Conservation (phyloP, 257 asterid species). For the Eustoma russellianum region DNA sequence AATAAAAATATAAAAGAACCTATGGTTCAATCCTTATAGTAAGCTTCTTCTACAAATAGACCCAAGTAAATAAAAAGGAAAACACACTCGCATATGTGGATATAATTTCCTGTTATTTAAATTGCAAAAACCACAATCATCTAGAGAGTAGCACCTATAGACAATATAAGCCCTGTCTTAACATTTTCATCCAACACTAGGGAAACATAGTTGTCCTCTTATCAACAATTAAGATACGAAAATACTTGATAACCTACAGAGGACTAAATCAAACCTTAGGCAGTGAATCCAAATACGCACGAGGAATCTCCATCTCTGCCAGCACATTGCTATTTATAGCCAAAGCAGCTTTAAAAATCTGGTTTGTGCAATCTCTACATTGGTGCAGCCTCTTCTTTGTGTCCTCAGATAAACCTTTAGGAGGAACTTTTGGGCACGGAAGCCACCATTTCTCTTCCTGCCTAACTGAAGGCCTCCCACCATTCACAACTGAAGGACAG, state of each 20-base stretch:
- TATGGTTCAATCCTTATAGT: too few species aligned
- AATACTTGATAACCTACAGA: not conserved
- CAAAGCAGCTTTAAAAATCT: constrained; percentile 73
- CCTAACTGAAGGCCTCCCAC: constrained; percentile 44
- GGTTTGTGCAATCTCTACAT: constrained; percentile 75
- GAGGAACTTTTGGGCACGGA: constrained; percentile 85
- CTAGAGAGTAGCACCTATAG: too few species aligned
- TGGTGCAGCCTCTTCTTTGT: constrained; percentile 55
- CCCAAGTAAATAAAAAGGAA: too few species aligned
- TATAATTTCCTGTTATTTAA: too few species aligned
- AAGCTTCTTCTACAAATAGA: too few species aligned
- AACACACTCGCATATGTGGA: too few species aligned
- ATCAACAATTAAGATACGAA: not conserved
- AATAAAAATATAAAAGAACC: too few species aligned
- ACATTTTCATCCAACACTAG: too few species aligned
- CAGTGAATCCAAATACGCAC: constrained; percentile 56
- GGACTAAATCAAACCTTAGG: constrained; percentile 34
- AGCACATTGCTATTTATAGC: constrained; percentile 65
- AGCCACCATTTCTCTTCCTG: constrained; percentile 93
- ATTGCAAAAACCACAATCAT: too few species aligned
- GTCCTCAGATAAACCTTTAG: constrained; percentile 51
- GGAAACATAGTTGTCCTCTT: too few species aligned
- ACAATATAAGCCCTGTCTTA: too few species aligned
- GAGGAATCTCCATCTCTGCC: constrained; percentile 76
- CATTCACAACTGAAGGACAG: constrained; percentile 28